Conservation (phyloP, 495 filamentous ascomycete genomes). For the Aspergillus sparsus region DNA sequence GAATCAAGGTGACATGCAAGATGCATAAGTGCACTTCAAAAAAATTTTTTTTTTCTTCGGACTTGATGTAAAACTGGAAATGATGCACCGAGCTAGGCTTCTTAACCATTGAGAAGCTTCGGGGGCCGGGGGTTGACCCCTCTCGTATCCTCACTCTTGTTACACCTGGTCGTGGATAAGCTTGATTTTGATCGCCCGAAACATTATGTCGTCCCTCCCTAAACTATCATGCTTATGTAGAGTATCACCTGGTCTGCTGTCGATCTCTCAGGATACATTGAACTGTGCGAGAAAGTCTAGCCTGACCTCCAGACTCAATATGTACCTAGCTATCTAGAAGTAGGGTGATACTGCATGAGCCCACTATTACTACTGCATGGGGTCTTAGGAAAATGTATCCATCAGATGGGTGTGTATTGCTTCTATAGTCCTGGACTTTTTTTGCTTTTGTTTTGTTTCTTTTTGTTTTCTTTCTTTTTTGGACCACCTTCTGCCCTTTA, state of each 20-base stretch:
- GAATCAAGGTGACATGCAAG: constrained; percentile 1
- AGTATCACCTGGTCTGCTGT: neutral
- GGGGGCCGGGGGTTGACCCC: neutral
- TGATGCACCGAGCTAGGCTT: constrained; percentile 10
- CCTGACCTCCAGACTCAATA: neutral
- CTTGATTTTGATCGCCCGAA: constrained; percentile 12
- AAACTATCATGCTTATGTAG: neutral
- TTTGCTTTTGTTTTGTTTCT: constrained; percentile 12
- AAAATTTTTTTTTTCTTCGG: constrained; percentile 1
- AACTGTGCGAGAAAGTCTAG: neutral
- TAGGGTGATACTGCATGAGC: neutral
- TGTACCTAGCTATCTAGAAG: too few species aligned
- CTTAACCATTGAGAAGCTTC: constrained; percentile 3
- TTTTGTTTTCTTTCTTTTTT: constrained; percentile 7
- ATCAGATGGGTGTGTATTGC: constrained; percentile 22
- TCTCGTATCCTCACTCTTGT: neutral
- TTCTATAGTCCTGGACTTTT: neutral
- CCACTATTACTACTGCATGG: constrained; percentile 1
- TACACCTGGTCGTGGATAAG: constrained; percentile 15
- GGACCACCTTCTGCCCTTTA: neutral
- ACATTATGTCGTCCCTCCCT: constrained; percentile 1
- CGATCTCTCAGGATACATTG: neutral
- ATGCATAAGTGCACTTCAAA: neutral
- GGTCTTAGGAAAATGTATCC: neutral
- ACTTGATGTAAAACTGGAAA: constrained; percentile 13